Evolutionary conservation across 2,329 filamentous ascomycete genomes (phyloP).

Genomic region (Venturia effusa): DNA sequence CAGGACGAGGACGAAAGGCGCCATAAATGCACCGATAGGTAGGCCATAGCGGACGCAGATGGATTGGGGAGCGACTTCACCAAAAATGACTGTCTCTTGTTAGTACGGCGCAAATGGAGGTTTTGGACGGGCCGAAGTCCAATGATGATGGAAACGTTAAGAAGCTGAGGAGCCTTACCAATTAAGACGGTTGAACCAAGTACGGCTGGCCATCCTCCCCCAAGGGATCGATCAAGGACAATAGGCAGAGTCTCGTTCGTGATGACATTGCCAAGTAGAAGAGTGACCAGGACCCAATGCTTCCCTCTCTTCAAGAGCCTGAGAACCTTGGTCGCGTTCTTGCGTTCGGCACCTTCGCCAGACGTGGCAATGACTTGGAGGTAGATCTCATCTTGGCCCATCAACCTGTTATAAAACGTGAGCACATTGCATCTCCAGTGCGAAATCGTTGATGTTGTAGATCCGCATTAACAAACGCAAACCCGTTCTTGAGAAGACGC

Average conservation of each 20-base stretch:
- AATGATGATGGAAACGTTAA: not conserved
- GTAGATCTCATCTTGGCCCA: constrained; percentile 86
- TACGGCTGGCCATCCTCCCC: constrained; percentile 88
- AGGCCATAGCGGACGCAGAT: constrained; percentile 93
- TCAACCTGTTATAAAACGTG: constrained; percentile 34
- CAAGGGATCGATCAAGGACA: constrained; percentile 84
- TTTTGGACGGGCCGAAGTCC: constrained; percentile 8
- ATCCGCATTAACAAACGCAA: not conserved
- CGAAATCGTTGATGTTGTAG: not conserved
- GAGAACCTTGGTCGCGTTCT: constrained; percentile 73
- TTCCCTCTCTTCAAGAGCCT: constrained; percentile 77
- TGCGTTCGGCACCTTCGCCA: constrained; percentile 72
- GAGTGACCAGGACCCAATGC: constrained; percentile 94
- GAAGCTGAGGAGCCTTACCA: constrained; percentile 44
- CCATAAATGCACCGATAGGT: constrained; percentile 88
- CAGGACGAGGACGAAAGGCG: constrained; percentile 70
- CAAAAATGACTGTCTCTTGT: constrained; percentile 70
- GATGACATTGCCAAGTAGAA: constrained; percentile 91
- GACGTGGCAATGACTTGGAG: constrained; percentile 87
- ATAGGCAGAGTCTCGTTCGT: constrained; percentile 96
- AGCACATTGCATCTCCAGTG: not conserved
- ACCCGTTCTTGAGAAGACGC: not conserved
- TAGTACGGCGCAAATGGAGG: constrained; percentile 12
- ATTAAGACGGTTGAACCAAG: constrained; percentile 89
- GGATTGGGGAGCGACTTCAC: constrained; percentile 91